Evolutionary conservation across 208 protist genomes (phyloP).

Genomic region (Vickermania spadyakhi): DNA sequence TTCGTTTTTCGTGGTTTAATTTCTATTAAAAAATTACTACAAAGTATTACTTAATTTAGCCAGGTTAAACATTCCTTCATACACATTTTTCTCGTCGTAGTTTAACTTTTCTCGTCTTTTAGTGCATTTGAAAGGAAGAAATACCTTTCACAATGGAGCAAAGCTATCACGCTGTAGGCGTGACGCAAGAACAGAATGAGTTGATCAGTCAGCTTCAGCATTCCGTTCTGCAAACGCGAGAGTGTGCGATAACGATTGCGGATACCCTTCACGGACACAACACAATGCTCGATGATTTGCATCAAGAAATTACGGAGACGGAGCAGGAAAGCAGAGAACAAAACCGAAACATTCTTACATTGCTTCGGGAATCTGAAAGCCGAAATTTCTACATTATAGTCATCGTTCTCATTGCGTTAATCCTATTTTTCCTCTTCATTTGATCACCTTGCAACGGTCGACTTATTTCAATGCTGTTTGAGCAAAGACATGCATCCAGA

Average conservation of each 20-base stretch:
- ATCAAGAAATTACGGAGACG: conserved; percentile 37
- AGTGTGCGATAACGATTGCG: conserved; percentile 71
- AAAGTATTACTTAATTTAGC: too few relatives aligned
- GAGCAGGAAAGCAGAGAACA: conserved; percentile 66
- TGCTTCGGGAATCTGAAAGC: conserved; percentile 63
- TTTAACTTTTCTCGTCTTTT: too few relatives aligned
- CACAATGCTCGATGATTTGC: conserved; percentile 62
- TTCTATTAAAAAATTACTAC: too few relatives aligned
- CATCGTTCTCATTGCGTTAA: conserved; percentile 50
- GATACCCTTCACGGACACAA: conserved; percentile 62
- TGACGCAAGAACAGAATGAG: conserved; percentile 40
- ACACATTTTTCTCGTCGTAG: too few relatives aligned
- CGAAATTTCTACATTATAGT: conserved; percentile 60
- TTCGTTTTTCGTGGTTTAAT: too few relatives aligned
- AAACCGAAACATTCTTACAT: conserved; percentile 56
- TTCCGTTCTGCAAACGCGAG: conserved; percentile 73
- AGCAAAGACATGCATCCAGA: too few relatives aligned
- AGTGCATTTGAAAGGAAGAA: too few relatives aligned
- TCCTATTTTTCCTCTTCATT: conserved; percentile 59
- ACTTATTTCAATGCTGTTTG: not conserved
- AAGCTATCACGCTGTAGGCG: not conserved
- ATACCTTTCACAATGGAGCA: conserved; percentile 1
- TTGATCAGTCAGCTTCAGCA: conserved; percentile 79
- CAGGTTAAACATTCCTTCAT: too few relatives aligned
- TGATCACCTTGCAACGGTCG: conserved; percentile 5